Percentiles rank a stretch among this genome's conserved stretches.
Evolutionary conservation across 1,139 yeast species (phyloP).

Genomic region (Kodamaea suecica): DNA sequence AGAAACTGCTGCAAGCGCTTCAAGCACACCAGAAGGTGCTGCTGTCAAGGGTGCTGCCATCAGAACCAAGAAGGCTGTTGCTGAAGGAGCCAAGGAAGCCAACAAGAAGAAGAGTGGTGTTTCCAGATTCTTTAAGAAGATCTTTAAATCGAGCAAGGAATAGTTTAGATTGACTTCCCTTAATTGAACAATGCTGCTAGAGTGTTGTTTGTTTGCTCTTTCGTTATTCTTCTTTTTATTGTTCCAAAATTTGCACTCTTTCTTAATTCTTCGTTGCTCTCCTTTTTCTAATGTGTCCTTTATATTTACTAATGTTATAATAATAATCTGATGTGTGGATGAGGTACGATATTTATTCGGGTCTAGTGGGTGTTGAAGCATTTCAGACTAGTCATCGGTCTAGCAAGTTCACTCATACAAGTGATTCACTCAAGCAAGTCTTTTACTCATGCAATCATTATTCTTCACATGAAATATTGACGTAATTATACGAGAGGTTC

Average conservation of each 20-base stretch:
- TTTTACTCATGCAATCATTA: too few relatives aligned
- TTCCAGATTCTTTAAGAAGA: conserved; percentile 43
- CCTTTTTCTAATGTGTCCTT: not conserved
- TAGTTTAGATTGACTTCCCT: too few relatives aligned
- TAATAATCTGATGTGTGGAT: not conserved
- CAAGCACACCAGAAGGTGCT: conserved; percentile 8
- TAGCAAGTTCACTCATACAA: too few relatives aligned
- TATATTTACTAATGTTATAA: not conserved
- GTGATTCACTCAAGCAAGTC: too few relatives aligned
- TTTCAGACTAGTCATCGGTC: too few relatives aligned
- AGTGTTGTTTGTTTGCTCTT: not conserved
- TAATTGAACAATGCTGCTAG: not conserved
- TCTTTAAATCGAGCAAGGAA: conserved; percentile 24
- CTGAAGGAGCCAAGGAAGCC: conserved; percentile 21
- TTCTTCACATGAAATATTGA: too few relatives aligned
- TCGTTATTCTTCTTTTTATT: conserved; percentile 1
- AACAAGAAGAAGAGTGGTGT: conserved; percentile 43
- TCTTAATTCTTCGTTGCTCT: not conserved
- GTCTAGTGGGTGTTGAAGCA: too few relatives aligned
- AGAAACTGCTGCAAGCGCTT: conserved; percentile 8
- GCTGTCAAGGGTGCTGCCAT: conserved; percentile 11
- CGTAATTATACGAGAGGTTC: too few relatives aligned
- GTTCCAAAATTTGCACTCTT: conserved; percentile 4
- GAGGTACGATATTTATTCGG: not conserved
- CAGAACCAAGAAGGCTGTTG: conserved; percentile 20